Evolutionary conservation across 2,329 filamentous ascomycete species (phyloP), one percentile per base, ranked within the genome.

Genomic region (Elsinoe perseae): DNA sequence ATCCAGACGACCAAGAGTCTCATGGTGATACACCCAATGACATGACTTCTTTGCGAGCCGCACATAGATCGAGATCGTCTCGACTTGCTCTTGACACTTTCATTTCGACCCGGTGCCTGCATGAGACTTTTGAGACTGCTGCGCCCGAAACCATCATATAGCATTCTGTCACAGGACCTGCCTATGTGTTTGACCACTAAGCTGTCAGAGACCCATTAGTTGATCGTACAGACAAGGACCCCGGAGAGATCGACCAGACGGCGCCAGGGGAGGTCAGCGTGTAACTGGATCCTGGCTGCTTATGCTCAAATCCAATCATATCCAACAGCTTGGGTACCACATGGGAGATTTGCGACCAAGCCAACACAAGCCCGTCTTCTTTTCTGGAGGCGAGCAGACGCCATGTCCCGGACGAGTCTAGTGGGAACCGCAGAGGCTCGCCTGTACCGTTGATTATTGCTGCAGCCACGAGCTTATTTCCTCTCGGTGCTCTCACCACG

Each of bases 381-480:
- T 43, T 43, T 10, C 18, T 23, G 40, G 23, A 30, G 43, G 23
- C 9, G 16, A 48, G 23, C 43, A 28, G 23, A 28, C 40, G 40
- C 40, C 40, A 43, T 43, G 40, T 20, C 40, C 25, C 40, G 44
- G 44, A 50, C 44, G 10, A 50, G 44, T n/a, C 23, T 44, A 50
- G 44, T 18, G 44, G 44, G 25, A 30, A 50, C 44, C 44, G 27
- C 44, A 50, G 44, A 32, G 25, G 25, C 44, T 32, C 44, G 27
- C 44, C 44, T 50, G 25, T 52, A 38, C 48, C 32, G 48, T 52
- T 38, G 48, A 52, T 52, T 36, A 52, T 52, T 52, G 48, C 48
- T 52, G 48, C 48, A 52, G 48, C 48, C 48, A 52, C 48, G 48
- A 52, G 30, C 48, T 52, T 52, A 52, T 36, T 52, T 52, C 48